Evolutionary conservation across 1,284 basidiomycete species (phyloP).

Genomic region (Volvariella volvacea): DNA sequence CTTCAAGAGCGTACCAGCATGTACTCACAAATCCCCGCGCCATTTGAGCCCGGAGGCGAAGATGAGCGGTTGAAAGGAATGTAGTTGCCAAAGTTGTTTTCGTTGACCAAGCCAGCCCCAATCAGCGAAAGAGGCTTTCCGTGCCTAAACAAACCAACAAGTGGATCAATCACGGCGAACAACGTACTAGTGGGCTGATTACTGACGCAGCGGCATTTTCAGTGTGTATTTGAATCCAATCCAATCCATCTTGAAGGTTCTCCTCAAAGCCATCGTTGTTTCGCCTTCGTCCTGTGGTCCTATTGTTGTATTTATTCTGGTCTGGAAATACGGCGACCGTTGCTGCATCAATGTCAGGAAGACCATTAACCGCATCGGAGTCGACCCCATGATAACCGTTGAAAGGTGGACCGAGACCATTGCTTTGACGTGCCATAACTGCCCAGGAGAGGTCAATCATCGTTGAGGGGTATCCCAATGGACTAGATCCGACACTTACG

Average conservation of each 20-base stretch:
- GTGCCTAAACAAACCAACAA: slow-evolving; percentile 30
- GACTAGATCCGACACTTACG: slow-evolving; percentile 29
- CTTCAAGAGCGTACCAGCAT: too few relatives aligned
- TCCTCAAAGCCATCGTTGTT: slow-evolving; percentile 45
- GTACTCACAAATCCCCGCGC: not conserved
- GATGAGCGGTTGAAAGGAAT: slow-evolving; percentile 53
- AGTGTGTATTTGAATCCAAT: slow-evolving; percentile 50
- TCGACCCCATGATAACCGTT: slow-evolving; percentile 61
- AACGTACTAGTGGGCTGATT: too few relatives aligned
- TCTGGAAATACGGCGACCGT: slow-evolving; percentile 65
- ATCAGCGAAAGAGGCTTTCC: slow-evolving; percentile 49
- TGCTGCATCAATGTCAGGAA: slow-evolving; percentile 48
- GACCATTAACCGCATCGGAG: slow-evolving; percentile 54
- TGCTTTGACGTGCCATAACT: slow-evolving; percentile 41
- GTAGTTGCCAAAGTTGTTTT: slow-evolving; percentile 41
- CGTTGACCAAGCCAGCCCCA: slow-evolving; percentile 58
- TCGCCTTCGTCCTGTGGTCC: slow-evolving; percentile 34
- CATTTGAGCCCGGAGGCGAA: slow-evolving; percentile 29
- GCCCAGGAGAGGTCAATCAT: slow-evolving; percentile 4
- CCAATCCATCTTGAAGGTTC: slow-evolving; percentile 38
- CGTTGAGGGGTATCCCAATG: slow-evolving; percentile 2
- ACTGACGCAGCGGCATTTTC: slow-evolving; percentile 4
- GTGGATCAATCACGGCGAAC: too few relatives aligned
- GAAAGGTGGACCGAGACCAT: slow-evolving; percentile 38
- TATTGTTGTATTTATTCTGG: slow-evolving; percentile 52